These are phyloP conservation scores for Tothia fuscella DNA, from an alignment of 2,329 filamentous ascomycete species.

Conservation along the genomic window DNA sequence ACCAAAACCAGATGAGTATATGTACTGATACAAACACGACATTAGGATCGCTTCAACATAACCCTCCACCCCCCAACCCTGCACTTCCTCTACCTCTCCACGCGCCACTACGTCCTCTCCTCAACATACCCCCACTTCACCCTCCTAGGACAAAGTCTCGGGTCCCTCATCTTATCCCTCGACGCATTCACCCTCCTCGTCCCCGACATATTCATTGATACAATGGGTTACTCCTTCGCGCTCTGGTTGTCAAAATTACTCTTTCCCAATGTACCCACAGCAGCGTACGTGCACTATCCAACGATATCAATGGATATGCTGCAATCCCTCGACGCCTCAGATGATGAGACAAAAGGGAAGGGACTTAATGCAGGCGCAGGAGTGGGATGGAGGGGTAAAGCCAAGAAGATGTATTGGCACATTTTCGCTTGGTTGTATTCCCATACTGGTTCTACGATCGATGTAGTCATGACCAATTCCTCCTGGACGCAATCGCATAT, in stretches of 20 bases:
- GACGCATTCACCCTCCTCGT: slow-evolving; percentile 87
- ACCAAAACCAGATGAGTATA: slow-evolving; percentile 9
- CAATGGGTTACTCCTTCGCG: slow-evolving; percentile 94
- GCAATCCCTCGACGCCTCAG: slow-evolving; percentile 35
- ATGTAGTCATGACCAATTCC: slow-evolving; percentile 96
- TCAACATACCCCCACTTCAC: slow-evolving; percentile 88
- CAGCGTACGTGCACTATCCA: slow-evolving; percentile 93
- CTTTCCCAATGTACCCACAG: slow-evolving; percentile 71
- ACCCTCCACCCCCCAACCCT: slow-evolving; percentile 70
- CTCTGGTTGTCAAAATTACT: slow-evolving; percentile 72
- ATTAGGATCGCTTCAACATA: slow-evolving; percentile 70
- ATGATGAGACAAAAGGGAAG: slow-evolving; percentile 36
- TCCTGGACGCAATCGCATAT: slow-evolving; percentile 83
- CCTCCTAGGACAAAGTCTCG: slow-evolving; percentile 82
- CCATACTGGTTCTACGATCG: slow-evolving; percentile 68
- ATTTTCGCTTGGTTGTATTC: slow-evolving; percentile 74
- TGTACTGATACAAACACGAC: slow-evolving; percentile 35
- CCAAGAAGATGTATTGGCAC: slow-evolving; percentile 77
- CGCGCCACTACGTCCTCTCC: slow-evolving; percentile 72
- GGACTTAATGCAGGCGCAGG: slow-evolving; percentile 76
- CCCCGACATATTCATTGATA: slow-evolving; percentile 91
- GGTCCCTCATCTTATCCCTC: slow-evolving; percentile 76
- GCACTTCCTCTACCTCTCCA: slow-evolving; percentile 82
- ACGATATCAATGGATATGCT: slow-evolving; percentile 99
- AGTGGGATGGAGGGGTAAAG: slow-evolving; percentile 53